A percentile compares a stretch with the other conserved stretches of the same genome.
phyloP scores from a whole-genome alignment of 2,329 filamentous ascomycete genomes.

The Pezicula carpinea region DNA sequence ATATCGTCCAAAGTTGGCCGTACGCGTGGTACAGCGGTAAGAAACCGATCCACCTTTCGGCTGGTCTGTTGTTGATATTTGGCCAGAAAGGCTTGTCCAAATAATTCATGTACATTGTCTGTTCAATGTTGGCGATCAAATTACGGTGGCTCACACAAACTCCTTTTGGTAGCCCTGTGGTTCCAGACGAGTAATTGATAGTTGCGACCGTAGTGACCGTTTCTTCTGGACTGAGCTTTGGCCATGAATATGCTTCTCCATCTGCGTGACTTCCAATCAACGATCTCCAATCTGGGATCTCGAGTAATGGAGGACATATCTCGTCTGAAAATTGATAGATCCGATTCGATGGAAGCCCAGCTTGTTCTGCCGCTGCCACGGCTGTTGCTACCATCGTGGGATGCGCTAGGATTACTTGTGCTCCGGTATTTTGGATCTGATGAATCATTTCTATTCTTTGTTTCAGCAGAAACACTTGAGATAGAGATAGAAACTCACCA shows the following conservation, averaged over 20 bases:
- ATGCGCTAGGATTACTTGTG: slow-evolving; percentile 46
- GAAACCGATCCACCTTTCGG: slow-evolving; percentile 51
- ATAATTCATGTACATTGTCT: slow-evolving; percentile 43
- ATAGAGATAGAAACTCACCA: slow-evolving; percentile 30
- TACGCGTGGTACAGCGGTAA: slow-evolving; percentile 63
- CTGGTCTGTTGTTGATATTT: slow-evolving; percentile 31
- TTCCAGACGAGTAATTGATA: slow-evolving; percentile 46
- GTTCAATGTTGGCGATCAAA: slow-evolving; percentile 44
- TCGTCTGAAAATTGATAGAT: slow-evolving; percentile 46
- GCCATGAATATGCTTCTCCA: slow-evolving; percentile 58
- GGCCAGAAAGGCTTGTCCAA: slow-evolving; percentile 29
- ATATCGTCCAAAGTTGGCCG: slow-evolving; percentile 48
- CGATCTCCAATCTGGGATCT: slow-evolving; percentile 58
- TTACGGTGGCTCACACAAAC: slow-evolving; percentile 46
- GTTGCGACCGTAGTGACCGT: slow-evolving; percentile 33
- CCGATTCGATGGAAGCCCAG: slow-evolving; percentile 33
- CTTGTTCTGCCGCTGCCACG: slow-evolving; percentile 37
- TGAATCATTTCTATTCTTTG: slow-evolving; percentile 40
- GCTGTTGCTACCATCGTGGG: slow-evolving; percentile 39
- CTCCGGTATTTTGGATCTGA: slow-evolving; percentile 46
- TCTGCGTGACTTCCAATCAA: slow-evolving; percentile 48
- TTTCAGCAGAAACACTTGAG: neutral
- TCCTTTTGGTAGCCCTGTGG: slow-evolving; percentile 45
- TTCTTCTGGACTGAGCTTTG: slow-evolving; percentile 40
- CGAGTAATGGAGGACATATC: slow-evolving; percentile 23